Evolutionary conservation across 371 early-diverging fungal genomes (phyloP).

Genomic region (Nematocida sp.): DNA sequence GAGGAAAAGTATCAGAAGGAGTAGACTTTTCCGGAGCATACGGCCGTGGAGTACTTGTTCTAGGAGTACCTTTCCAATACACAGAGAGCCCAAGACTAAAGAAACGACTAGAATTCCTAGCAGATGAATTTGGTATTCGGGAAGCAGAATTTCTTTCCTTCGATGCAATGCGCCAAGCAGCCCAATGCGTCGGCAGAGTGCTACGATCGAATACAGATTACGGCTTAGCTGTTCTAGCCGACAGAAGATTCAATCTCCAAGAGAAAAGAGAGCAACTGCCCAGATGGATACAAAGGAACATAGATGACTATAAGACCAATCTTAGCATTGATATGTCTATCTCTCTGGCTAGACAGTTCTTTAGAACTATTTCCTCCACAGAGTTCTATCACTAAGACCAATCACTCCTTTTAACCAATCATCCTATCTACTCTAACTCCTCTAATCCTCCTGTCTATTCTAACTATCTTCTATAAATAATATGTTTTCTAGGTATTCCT

Average conservation of each 20-base stretch:
- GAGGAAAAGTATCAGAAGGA: constrained; percentile 97
- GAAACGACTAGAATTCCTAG: constrained; percentile 85
- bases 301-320: constrained; percentile 80
- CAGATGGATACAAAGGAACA: constrained; percentile 85
- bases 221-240: constrained; percentile 97
- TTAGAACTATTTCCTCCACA: constrained; percentile 76
- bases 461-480: no score
- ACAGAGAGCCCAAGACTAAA: constrained; percentile 80
- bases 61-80: constrained; percentile 91
- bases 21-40: constrained; percentile 98
- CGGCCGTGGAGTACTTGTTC: constrained; percentile 82
- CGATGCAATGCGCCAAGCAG: constrained; percentile 97
- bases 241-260: constrained; percentile 82
- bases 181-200: constrained; percentile 92
- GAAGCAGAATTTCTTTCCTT: constrained; percentile 97
- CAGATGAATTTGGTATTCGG: constrained; percentile 79
- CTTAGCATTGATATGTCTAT: constrained; percentile 94
- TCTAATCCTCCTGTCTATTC: no score
- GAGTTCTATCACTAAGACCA: constrained; percentile 29
- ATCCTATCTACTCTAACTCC: no score
- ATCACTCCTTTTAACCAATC: no score
- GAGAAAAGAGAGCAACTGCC: constrained; percentile 93
- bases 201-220: constrained; percentile 94
- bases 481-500: no score
- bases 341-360: constrained; percentile 80